A percentile compares a stretch with the other conserved stretches of the same genome.
phyloP scores from a whole-genome alignment of 805 yeast genomes.

The Cyberlindnera suaveolens region DNA sequence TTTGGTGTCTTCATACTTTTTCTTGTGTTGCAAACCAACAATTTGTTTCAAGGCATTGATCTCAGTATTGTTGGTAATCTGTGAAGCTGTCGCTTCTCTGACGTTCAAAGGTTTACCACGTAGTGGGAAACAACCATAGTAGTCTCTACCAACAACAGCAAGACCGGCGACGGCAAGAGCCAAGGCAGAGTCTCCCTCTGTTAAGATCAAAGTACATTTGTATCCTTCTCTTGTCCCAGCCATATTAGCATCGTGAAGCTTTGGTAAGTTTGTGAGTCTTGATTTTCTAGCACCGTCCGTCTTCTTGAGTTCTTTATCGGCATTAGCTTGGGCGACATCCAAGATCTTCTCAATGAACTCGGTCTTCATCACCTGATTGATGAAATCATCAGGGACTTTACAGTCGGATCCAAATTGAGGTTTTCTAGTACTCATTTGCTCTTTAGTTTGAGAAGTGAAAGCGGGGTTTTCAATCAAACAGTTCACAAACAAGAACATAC shows the following conservation, averaged over 20 bases:
- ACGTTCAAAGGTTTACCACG: slow-evolving; percentile 94
- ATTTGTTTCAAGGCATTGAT: slow-evolving; percentile 93
- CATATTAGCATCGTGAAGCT: slow-evolving; percentile 90
- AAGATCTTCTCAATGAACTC: slow-evolving; percentile 63
- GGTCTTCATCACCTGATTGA: slow-evolving; percentile 66
- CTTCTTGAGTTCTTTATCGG: slow-evolving; percentile 78
- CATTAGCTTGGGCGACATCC: slow-evolving; percentile 82
- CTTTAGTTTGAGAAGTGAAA: slow-evolving; percentile 95
- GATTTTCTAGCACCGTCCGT: slow-evolving; percentile 82
- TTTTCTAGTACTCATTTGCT: slow-evolving; percentile 84
- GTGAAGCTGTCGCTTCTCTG: slow-evolving; percentile 95
- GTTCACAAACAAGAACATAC: slow-evolving; percentile 86
- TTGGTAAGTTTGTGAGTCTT: slow-evolving; percentile 83
- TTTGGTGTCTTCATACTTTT: slow-evolving; percentile 64
- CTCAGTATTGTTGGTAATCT: slow-evolving; percentile 86
- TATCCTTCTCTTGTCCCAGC: slow-evolving; percentile 94
- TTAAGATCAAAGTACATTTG: slow-evolving; percentile 85
- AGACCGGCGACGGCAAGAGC: slow-evolving; percentile 90
- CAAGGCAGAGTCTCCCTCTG: slow-evolving; percentile 97
- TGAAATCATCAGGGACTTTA: slow-evolving; percentile 70
- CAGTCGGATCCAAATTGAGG: slow-evolving; percentile 85
- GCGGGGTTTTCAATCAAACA: slow-evolving; percentile 95
- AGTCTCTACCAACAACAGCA: slow-evolving; percentile 91
- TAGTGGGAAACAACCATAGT: slow-evolving; percentile 90
- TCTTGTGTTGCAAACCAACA: slow-evolving; percentile 92